These are phyloP conservation scores for Prototheca cutis DNA, from an alignment of 163 green algal genomes.

Conservation along the genomic window DNA sequence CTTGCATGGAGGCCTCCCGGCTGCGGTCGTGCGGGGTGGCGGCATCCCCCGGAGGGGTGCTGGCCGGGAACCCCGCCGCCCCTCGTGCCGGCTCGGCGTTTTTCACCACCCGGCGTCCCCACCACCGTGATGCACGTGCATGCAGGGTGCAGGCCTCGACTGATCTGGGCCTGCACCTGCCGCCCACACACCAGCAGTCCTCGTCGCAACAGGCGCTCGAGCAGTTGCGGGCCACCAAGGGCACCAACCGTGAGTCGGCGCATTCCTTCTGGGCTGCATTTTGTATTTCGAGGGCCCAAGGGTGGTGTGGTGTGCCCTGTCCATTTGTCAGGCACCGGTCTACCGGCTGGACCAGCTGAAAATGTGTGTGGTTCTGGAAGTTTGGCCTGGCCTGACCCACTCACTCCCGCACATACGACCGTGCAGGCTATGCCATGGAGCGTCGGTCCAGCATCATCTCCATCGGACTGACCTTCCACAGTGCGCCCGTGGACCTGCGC, in stretches of 20 bases:
- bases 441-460: conserved; percentile 90
- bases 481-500: conserved; percentile 89
- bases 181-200: conserved; percentile 26
- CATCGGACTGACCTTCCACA: conserved; percentile 92
- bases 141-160: not conserved
- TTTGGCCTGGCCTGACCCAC: no score
- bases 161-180: conserved; percentile 25
- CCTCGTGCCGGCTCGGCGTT: no score
- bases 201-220: conserved; percentile 30
- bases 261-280: not conserved
- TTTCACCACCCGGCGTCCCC: not conserved
- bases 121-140: no score
- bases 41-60: no score
- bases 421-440: conserved; percentile 79
- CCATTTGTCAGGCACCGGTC: no score
- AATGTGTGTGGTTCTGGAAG: no score
- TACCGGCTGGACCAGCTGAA: no score
- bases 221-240: conserved; percentile 23
- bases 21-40: no score
- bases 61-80: no score
- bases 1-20: no score
- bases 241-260: conserved; percentile 34
- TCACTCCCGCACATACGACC: not conserved
- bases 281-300: not conserved
- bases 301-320: not conserved